These are phyloP conservation scores for Penicillium sclerotigenum DNA, from an alignment of 2,329 filamentous ascomycete species.

Conservation along the genomic window DNA sequence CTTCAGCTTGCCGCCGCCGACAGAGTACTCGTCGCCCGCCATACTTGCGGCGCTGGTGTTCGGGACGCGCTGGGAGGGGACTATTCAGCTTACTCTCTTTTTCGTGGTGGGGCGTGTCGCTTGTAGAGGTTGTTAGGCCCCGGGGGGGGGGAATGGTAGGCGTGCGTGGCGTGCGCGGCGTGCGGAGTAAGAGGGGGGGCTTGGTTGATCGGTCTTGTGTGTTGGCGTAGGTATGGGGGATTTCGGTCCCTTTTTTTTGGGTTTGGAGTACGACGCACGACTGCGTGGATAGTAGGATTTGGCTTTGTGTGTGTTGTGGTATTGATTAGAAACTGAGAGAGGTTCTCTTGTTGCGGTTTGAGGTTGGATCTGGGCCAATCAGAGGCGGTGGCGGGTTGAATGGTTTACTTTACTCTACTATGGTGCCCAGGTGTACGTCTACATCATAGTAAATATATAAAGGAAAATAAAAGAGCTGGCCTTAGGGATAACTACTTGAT, in stretches of 20 bases:
- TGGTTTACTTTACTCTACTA: no score
- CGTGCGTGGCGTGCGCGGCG: slow-evolving; percentile 5
- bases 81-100: background rate
- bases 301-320: background rate
- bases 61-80: background rate
- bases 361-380: slow-evolving; percentile 20
- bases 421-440: background rate
- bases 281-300: background rate
- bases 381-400: slow-evolving; percentile 11
- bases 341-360: background rate
- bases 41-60: slow-evolving; percentile 10
- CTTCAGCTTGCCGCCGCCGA: slow-evolving; percentile 71
- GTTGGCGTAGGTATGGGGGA: background rate
- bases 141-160: background rate
- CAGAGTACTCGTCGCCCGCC: slow-evolving; percentile 64
- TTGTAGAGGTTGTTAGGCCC: background rate
- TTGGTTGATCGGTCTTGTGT: background rate
- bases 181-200: slow-evolving; percentile 21
- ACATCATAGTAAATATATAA: background rate
- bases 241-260: background rate
- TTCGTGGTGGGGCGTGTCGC: background rate
- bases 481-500: no score
- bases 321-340: background rate
- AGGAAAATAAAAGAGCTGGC: no score
- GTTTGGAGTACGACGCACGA: background rate